phyloP scores from a whole-genome alignment of 148 eudicot genomes.

The Diospyros lotus region DNA sequence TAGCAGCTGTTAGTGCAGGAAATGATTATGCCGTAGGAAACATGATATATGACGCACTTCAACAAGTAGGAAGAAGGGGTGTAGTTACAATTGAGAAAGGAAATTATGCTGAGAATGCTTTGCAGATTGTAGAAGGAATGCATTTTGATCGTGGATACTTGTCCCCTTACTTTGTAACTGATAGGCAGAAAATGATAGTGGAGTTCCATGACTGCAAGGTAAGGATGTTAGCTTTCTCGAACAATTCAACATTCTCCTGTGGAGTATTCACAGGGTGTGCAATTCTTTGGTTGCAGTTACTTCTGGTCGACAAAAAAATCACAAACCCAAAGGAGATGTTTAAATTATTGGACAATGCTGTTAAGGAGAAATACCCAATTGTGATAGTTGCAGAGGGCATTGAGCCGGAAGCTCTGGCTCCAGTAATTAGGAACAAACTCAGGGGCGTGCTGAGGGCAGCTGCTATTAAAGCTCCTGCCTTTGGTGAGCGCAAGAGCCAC shows the following conservation, averaged over 20 bases:
- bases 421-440: slow-evolving; percentile 65
- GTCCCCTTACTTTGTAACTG: slow-evolving; percentile 78
- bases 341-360: slow-evolving; percentile 67
- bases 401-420: slow-evolving; percentile 87
- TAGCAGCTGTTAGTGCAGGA: slow-evolving; percentile 89
- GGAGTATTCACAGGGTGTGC: slow-evolving; percentile 13
- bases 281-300: slow-evolving; percentile 53
- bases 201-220: slow-evolving; percentile 90
- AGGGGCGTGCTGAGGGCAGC: slow-evolving; percentile 75
- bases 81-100: slow-evolving; percentile 69
- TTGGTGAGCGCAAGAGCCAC: slow-evolving; percentile 85
- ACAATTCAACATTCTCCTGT: slow-evolving; percentile 3
- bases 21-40: slow-evolving; percentile 74
- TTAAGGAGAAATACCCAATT: slow-evolving; percentile 63
- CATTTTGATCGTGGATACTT: slow-evolving; percentile 85
- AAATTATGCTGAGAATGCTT: slow-evolving; percentile 39
- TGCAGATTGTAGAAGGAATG: slow-evolving; percentile 83
- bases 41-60: slow-evolving; percentile 66
- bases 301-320: slow-evolving; percentile 82
- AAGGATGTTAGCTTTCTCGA: slow-evolving; percentile 14
- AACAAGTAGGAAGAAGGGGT: slow-evolving; percentile 59
- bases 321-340: slow-evolving; percentile 68
- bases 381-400: slow-evolving; percentile 77
- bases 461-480: slow-evolving; percentile 88
- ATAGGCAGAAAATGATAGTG: slow-evolving; percentile 51